A percentile compares a stretch with the other conserved stretches of the same genome.
Conservation (phyloP, 2,329 filamentous ascomycete species). For the Ascochyta viciae-villosae region DNA sequence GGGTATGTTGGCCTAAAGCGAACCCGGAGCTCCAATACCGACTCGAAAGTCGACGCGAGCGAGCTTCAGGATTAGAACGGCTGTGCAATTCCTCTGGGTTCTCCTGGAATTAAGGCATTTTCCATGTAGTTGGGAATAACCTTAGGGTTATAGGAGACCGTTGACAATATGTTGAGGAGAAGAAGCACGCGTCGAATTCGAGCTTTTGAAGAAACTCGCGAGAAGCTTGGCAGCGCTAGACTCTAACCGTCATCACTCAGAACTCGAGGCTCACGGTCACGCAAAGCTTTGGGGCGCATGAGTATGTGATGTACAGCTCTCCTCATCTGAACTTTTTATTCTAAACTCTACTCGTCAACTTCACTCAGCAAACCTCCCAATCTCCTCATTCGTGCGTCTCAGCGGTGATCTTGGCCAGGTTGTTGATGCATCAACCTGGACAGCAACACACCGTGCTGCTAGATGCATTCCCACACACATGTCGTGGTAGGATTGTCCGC, state of each 20-base stretch:
- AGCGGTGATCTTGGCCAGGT: not conserved
- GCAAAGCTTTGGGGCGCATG: not conserved
- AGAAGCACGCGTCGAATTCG: slow-evolving; percentile 15
- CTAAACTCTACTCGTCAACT: not conserved
- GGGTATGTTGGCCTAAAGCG: slow-evolving; percentile 50
- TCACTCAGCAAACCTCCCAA: not conserved
- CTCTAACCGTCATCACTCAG: slow-evolving; percentile 5
- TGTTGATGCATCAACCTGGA: not conserved
- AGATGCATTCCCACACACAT: not conserved
- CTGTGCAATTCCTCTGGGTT: slow-evolving; percentile 47
- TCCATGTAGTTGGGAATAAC: slow-evolving; percentile 36
- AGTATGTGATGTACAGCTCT: not conserved
- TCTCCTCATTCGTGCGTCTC: not conserved
- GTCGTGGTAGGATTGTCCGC: not conserved
- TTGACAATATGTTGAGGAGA: slow-evolving; percentile 41
- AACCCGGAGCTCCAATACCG: slow-evolving; percentile 48
- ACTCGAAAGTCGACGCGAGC: slow-evolving; percentile 42
- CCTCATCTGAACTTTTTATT: not conserved
- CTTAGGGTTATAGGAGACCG: slow-evolving; percentile 38
- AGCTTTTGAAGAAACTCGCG: slow-evolving; percentile 10
- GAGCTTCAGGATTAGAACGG: slow-evolving; percentile 52
- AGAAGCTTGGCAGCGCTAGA: slow-evolving; percentile 16
- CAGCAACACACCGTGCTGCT: not conserved
- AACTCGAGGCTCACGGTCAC: not conserved
- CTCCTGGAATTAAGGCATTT: slow-evolving; percentile 38